These are phyloP conservation scores for Fusarium sterilihyphosum DNA, from an alignment of 2,329 filamentous ascomycete genomes.

Conservation along the genomic window DNA sequence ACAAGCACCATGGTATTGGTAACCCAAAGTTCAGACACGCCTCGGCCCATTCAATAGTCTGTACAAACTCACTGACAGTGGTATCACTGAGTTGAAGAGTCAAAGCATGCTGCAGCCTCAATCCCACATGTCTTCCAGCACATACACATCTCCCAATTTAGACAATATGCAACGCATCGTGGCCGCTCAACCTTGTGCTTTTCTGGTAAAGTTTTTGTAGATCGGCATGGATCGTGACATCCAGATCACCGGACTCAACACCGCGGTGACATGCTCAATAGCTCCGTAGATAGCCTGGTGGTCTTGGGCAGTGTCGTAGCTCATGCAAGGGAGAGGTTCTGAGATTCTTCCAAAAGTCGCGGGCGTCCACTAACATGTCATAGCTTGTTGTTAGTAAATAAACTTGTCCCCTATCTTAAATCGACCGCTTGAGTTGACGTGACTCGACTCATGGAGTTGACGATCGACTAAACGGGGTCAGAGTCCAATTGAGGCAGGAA, in stretches of 20 bases:
- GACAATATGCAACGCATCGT: conserved; percentile 11
- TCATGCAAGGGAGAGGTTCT: conserved; percentile 32
- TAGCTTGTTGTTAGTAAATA: conserved; percentile 17
- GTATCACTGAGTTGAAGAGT: background rate
- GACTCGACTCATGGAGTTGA: conserved; percentile 8
- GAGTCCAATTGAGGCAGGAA: conserved; percentile 32
- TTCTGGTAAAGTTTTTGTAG: background rate
- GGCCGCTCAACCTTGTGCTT: conserved; percentile 6
- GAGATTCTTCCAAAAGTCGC: conserved; percentile 10
- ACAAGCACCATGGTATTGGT: conserved; percentile 2
- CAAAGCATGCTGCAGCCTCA: conserved; percentile 11
- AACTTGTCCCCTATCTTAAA: conserved; percentile 28
- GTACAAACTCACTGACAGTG: background rate
- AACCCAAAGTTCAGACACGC: background rate
- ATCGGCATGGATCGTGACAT: conserved; percentile 26
- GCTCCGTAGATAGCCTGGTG: conserved; percentile 3
- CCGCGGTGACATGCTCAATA: conserved; percentile 13
- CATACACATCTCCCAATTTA: conserved; percentile 14
- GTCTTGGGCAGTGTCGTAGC: conserved; percentile 14
- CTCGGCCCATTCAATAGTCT: background rate
- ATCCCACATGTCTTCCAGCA: conserved; percentile 1
- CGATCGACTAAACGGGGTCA: conserved; percentile 25
- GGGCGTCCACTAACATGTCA: conserved; percentile 18
- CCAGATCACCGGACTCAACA: conserved; percentile 8
- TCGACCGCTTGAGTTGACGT: conserved; percentile 7